A percentile compares a stretch with the other conserved stretches of the same genome.
phyloP scores from a whole-genome alignment of 2,329 filamentous ascomycete genomes.

The Arachnomyces sp. region DNA sequence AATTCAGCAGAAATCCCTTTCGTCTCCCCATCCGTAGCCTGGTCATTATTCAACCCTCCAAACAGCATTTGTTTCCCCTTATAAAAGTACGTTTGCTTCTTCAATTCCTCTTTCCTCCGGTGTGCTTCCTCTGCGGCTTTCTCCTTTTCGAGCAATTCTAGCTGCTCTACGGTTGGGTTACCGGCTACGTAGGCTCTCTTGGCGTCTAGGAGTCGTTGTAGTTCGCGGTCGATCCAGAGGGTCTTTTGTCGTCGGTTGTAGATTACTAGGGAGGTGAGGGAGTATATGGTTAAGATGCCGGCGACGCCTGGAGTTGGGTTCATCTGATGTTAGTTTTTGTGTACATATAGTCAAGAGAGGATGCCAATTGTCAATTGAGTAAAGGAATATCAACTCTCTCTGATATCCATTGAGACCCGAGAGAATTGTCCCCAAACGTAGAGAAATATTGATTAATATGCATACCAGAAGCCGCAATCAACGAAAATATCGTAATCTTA shows the following conservation, averaged over 20 bases:
- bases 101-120: constrained; percentile 32
- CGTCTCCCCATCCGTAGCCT: constrained; percentile 11
- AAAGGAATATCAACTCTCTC: not conserved
- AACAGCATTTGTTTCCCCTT: constrained; percentile 32
- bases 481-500: constrained; percentile 50
- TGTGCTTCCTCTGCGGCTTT: constrained; percentile 36
- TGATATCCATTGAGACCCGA: not conserved
- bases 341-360: not conserved
- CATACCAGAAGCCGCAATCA: constrained; percentile 57
- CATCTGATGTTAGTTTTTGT: not conserved
- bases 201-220: constrained; percentile 36
- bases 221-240: constrained; percentile 51
- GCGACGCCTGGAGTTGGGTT: constrained; percentile 43
- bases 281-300: constrained; percentile 55
- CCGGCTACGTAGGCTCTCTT: constrained; percentile 34
- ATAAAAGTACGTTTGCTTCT: constrained; percentile 31
- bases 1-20: constrained; percentile 7
- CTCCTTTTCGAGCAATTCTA: constrained; percentile 39
- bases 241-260: constrained; percentile 59
- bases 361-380: not conserved
- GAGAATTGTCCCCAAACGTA: not conserved
- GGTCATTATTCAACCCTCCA: constrained; percentile 31
- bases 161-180: constrained; percentile 32
- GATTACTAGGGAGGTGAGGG: constrained; percentile 58
- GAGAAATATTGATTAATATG: constrained; percentile 9